Evolutionary conservation across 2,329 filamentous ascomycete genomes (phyloP).

Genomic region (Fusarium keratoplasticum): DNA sequence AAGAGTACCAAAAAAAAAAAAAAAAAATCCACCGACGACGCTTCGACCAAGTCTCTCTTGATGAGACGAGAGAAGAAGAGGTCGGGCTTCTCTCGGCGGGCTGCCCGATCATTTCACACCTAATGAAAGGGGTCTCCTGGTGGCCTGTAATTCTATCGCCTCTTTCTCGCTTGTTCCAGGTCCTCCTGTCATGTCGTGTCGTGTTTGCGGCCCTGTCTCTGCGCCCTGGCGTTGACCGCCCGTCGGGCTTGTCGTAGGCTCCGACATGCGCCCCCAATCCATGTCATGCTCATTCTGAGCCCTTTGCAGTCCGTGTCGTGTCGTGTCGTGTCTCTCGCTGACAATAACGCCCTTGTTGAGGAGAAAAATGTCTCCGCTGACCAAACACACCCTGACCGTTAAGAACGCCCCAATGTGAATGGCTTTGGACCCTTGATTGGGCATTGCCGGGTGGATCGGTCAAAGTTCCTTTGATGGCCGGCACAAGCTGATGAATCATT

Average conservation of each 20-base stretch:
- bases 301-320: neutral
- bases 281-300: conserved; percentile 11
- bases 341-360: conserved; percentile 9
- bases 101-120: neutral
- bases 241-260: conserved; percentile 14
- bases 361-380: conserved; percentile 23
- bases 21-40: neutral
- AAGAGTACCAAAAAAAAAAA: neutral
- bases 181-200: conserved; percentile 3
- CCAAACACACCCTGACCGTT: conserved; percentile 22
- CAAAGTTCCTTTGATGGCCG: conserved; percentile 30
- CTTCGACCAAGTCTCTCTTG: neutral
- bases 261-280: conserved; percentile 1
- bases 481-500: conserved; percentile 40
- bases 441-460: conserved; percentile 26
- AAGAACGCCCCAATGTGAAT: conserved; percentile 19
- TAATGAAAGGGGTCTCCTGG: neutral
- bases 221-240: conserved; percentile 31
- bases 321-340: conserved; percentile 9
- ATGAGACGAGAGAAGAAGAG: neutral
- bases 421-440: conserved; percentile 22
- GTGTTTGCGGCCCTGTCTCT: conserved; percentile 11
- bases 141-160: conserved; percentile 22
- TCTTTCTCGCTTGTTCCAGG: conserved; percentile 4
- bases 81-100: neutral